These are phyloP conservation scores for Sporopachydermia lactativora DNA, from an alignment of 805 yeast genomes.

Conservation along the genomic window DNA sequence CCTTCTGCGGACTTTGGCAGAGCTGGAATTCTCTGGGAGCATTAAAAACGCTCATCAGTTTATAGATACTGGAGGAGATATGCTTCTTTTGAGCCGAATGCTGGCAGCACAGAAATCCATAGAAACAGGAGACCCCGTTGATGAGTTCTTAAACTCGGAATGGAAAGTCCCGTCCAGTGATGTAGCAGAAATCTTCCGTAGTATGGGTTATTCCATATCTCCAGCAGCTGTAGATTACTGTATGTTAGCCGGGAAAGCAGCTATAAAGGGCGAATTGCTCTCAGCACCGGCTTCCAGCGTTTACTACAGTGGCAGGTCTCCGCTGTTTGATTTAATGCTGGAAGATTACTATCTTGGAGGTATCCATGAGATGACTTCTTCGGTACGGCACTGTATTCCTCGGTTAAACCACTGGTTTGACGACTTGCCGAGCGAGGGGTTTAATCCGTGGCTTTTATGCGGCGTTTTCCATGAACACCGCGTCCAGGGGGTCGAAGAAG, in stretches of 20 bases:
- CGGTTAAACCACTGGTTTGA: constrained; percentile 29
- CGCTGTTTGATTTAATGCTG: constrained; percentile 26
- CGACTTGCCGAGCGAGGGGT: constrained; percentile 8
- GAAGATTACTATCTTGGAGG: constrained; percentile 43
- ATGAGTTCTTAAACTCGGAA: constrained; percentile 15
- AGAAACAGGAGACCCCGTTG: constrained; percentile 14
- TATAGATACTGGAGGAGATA: constrained; percentile 54
- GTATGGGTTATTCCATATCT: constrained; percentile 24
- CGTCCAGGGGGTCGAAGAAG: constrained; percentile 5
- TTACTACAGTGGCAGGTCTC: constrained; percentile 21
- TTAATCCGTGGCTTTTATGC: constrained; percentile 24
- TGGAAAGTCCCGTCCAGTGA: constrained; percentile 34
- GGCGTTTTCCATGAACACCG: constrained; percentile 11
- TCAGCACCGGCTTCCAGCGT: constrained; percentile 5
- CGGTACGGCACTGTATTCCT: constrained; percentile 25
- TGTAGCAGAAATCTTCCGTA: constrained; percentile 24
- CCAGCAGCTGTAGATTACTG: constrained; percentile 29
- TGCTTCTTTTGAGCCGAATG: constrained; percentile 30
- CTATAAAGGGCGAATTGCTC: constrained; percentile 30
- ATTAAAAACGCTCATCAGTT: constrained; percentile 34
- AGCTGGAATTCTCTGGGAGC: constrained; percentile 40
- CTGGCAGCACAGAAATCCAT: constrained; percentile 16
- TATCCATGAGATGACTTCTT: constrained; percentile 28
- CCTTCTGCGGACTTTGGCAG: constrained; percentile 33
- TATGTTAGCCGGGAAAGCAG: constrained; percentile 40